phyloP scores from a whole-genome alignment of 345 rosid species.

The Salix brachista region DNA sequence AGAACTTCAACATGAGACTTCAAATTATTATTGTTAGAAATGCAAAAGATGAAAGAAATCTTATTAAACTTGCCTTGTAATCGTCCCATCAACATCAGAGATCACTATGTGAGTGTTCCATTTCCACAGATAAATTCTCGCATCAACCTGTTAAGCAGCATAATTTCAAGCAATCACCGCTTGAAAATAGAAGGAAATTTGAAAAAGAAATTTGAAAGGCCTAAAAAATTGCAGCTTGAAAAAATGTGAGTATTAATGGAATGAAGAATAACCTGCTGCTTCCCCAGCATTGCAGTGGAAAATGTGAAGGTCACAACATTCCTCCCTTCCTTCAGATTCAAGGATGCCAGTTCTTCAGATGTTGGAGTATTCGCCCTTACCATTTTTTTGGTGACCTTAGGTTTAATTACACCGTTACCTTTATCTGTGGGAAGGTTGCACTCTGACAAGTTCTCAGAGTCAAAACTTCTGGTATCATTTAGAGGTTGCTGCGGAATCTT shows the following conservation, averaged over 20 bases:
- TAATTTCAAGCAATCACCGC: constrained; percentile 1
- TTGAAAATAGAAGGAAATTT: constrained; percentile 1
- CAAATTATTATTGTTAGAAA: neutral
- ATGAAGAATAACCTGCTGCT: constrained; percentile 59
- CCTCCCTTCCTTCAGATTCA: constrained; percentile 75
- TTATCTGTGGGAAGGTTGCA: constrained; percentile 20
- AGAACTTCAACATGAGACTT: neutral
- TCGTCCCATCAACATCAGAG: constrained; percentile 99
- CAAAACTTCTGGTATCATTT: constrained; percentile 23
- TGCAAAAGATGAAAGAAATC: neutral
- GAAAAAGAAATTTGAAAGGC: constrained; percentile 3
- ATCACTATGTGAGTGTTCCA: constrained; percentile 87
- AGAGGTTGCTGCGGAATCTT: constrained; percentile 24
- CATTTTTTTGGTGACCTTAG: constrained; percentile 46
- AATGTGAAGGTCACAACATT: constrained; percentile 76
- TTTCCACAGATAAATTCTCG: constrained; percentile 90
- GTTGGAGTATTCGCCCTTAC: constrained; percentile 62
- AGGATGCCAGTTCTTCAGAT: constrained; percentile 76
- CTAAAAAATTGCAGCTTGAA: neutral
- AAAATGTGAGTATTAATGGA: constrained; percentile 8
- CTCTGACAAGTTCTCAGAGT: constrained; percentile 33
- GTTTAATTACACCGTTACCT: constrained; percentile 27
- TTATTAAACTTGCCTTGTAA: constrained; percentile 61
- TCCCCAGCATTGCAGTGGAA: constrained; percentile 86
- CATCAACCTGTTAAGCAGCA: constrained; percentile 63